phyloP scores from a whole-genome alignment of 139 green algal genomes.

The Haematococcus lacustris region DNA sequence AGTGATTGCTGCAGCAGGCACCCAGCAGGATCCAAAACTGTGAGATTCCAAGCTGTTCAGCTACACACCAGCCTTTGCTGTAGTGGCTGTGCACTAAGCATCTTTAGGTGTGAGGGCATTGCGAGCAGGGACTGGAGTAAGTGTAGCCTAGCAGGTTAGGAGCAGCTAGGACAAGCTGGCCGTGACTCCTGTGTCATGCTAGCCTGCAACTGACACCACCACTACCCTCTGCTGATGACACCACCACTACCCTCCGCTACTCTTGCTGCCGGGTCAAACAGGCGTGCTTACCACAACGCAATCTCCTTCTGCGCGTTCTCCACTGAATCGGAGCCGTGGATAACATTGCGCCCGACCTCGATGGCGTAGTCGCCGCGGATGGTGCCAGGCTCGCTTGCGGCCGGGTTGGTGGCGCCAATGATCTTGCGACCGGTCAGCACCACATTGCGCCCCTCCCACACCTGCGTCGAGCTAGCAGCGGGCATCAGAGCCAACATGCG shows the following conservation, averaged over 20 bases:
- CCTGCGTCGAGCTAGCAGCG: too few species aligned
- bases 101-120: background rate
- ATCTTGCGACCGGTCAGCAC: constrained; percentile 74
- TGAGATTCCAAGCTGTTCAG: too few species aligned
- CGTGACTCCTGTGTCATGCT: background rate
- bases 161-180: background rate
- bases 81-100: too few species aligned
- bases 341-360: constrained; percentile 85
- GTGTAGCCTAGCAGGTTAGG: background rate
- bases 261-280: background rate
- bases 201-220: background rate
- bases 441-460: constrained; percentile 68
- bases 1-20: too few species aligned
- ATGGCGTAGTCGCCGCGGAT: constrained; percentile 85
- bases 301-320: constrained; percentile 94
- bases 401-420: constrained; percentile 76
- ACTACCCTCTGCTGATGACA: background rate
- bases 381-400: constrained; percentile 70
- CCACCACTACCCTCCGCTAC: background rate
- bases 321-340: constrained; percentile 87
- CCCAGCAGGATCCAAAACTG: too few species aligned
- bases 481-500: background rate
- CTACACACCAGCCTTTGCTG: too few species aligned
- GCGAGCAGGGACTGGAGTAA: background rate
- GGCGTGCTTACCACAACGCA: constrained; percentile 73